phyloP scores from a whole-genome alignment of 805 yeast species.

The Candida glaebosa region DNA sequence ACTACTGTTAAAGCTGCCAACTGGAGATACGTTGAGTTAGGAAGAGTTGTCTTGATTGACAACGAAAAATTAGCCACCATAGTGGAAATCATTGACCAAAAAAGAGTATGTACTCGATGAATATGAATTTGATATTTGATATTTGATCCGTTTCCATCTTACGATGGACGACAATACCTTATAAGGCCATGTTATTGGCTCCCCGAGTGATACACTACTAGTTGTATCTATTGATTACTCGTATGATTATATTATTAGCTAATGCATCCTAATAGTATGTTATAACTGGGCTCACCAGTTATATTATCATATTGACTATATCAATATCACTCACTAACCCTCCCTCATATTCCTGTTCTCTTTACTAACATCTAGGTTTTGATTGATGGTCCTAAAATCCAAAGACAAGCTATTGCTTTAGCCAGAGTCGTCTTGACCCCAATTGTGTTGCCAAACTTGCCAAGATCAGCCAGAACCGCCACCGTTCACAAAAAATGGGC shows the following conservation, averaged over 20 bases:
- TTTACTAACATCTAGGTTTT: slow-evolving; percentile 59
- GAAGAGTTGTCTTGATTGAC: slow-evolving; percentile 91
- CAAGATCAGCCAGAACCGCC: slow-evolving; percentile 92
- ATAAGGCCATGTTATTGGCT: too few species aligned
- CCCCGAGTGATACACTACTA: too few species aligned
- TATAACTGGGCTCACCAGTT: neutral
- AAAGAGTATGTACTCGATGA: slow-evolving; percentile 82
- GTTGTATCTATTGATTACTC: too few species aligned
- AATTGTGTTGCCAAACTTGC: slow-evolving; percentile 74
- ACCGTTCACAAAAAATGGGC: slow-evolving; percentile 90
- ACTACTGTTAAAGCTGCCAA: slow-evolving; percentile 89
- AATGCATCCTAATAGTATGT: slow-evolving; percentile 1
- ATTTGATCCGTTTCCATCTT: too few species aligned
- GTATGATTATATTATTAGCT: slow-evolving; percentile 1
- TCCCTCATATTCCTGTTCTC: neutral
- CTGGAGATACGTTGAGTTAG: slow-evolving; percentile 99
- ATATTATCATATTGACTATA: slow-evolving; percentile 1
- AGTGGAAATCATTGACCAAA: slow-evolving; percentile 98
- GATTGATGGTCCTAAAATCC: slow-evolving; percentile 94
- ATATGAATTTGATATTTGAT: too few species aligned
- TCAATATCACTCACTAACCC: neutral
- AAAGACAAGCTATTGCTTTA: slow-evolving; percentile 89
- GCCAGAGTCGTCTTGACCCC: slow-evolving; percentile 92
- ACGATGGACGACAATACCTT: too few species aligned
- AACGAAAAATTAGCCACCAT: slow-evolving; percentile 92